phyloP scores from a whole-genome alignment of 2,329 filamentous ascomycete genomes.

The Didymella pinodella region DNA sequence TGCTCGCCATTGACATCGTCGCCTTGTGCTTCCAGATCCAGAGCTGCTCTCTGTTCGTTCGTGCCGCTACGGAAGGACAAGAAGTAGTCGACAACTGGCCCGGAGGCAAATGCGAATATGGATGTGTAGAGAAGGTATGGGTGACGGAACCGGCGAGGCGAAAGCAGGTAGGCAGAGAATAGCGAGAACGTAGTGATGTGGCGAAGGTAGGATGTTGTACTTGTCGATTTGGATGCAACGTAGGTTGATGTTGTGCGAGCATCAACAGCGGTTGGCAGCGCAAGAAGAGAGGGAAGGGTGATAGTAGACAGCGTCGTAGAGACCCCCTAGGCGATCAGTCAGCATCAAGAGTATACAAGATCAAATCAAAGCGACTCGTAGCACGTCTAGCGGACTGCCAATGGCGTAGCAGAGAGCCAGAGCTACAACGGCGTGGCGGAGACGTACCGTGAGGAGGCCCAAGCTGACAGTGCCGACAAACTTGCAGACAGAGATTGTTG shows the following conservation, averaged over 20 bases:
- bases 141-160: slow-evolving; percentile 77
- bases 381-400: not conserved
- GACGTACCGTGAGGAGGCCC: slow-evolving; percentile 83
- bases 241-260: slow-evolving; percentile 67
- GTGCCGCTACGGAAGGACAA: slow-evolving; percentile 35
- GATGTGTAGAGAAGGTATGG: slow-evolving; percentile 91
- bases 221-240: slow-evolving; percentile 66
- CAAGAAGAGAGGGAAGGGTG: slow-evolving; percentile 80
- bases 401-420: not conserved
- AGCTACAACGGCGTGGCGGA: slow-evolving; percentile 28
- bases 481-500: slow-evolving; percentile 80
- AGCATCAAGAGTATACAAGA: not conserved
- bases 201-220: slow-evolving; percentile 67
- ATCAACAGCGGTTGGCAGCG: slow-evolving; percentile 77
- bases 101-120: slow-evolving; percentile 65
- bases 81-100: slow-evolving; percentile 51
- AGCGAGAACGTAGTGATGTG: slow-evolving; percentile 75
- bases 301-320: slow-evolving; percentile 84
- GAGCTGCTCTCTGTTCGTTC: slow-evolving; percentile 33
- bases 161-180: slow-evolving; percentile 78
- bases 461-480: slow-evolving; percentile 92
- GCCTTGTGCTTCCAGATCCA: slow-evolving; percentile 46
- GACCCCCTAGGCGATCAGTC: slow-evolving; percentile 69
- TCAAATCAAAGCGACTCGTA: not conserved
- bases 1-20: slow-evolving; percentile 60